Conservation (phyloP, 192 early-diverging fungal species). For the Linnemannia zychae region DNA sequence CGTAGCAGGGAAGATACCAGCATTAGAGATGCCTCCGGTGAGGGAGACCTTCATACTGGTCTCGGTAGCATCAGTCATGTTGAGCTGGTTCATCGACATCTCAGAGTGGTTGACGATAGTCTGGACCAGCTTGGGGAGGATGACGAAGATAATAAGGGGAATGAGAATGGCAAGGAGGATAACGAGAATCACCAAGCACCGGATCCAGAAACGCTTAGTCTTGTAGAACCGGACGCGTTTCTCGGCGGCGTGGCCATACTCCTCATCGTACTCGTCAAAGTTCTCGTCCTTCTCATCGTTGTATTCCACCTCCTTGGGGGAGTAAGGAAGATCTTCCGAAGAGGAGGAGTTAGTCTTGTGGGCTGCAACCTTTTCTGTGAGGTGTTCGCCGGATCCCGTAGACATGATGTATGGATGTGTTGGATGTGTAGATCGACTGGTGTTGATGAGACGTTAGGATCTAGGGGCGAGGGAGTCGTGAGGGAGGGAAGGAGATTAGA, state of each 20-base stretch:
- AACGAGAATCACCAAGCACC: slow-evolving; percentile 54
- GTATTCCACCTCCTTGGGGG: slow-evolving; percentile 40
- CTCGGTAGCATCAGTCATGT: slow-evolving; percentile 64
- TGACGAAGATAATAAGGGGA: slow-evolving; percentile 62
- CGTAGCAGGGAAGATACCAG: slow-evolving; percentile 66
- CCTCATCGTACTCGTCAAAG: slow-evolving; percentile 41
- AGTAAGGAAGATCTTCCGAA: slow-evolving; percentile 32
- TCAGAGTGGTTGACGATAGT: slow-evolving; percentile 59
- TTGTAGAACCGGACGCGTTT: slow-evolving; percentile 58
- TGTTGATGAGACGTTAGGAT: not conserved
- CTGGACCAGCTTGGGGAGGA: slow-evolving; percentile 65
- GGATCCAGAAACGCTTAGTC: slow-evolving; percentile 63
- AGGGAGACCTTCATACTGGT: slow-evolving; percentile 58
- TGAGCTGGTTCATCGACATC: slow-evolving; percentile 53
- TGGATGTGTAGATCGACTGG: not conserved
- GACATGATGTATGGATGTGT: slow-evolving; percentile 14
- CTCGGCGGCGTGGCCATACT: slow-evolving; percentile 34
- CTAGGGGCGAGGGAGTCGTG: not conserved
- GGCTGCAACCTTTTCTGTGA: slow-evolving; percentile 24
- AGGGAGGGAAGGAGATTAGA: not conserved
- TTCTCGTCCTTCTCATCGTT: slow-evolving; percentile 24
- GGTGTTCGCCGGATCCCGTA: slow-evolving; percentile 33
- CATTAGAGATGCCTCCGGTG: slow-evolving; percentile 59
- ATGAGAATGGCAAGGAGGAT: slow-evolving; percentile 61
- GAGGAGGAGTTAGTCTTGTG: not conserved